Conservation (phyloP, 2,329 filamentous ascomycete genomes). For the Biscogniauxia mediterranea region DNA sequence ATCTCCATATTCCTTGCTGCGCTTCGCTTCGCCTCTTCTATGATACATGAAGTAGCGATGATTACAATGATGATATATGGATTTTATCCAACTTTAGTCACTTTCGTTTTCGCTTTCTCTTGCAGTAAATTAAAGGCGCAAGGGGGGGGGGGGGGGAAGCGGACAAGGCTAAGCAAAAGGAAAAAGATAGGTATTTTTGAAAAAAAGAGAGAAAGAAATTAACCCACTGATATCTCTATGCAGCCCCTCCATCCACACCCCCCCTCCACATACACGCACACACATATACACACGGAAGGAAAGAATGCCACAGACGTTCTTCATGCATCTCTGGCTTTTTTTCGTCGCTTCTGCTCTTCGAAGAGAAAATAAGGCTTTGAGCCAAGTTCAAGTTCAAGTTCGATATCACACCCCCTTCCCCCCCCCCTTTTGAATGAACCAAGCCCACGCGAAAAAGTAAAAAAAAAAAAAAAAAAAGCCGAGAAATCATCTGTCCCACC, state of each 20-base stretch:
- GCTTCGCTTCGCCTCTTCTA: neutral
- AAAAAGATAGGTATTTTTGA: neutral
- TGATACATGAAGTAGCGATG: neutral
- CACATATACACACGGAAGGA: neutral
- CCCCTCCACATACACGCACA: no score
- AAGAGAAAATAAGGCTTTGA: neutral
- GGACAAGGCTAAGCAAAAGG: neutral
- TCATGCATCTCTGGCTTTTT: neutral
- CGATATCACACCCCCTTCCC: no score
- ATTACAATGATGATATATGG: neutral
- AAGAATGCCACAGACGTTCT: neutral
- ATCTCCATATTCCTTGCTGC: neutral
- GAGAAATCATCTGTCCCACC: neutral
- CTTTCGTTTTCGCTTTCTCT: neutral
- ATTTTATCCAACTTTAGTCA: neutral
- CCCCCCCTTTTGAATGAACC: no score
- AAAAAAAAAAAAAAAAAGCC: neutral
- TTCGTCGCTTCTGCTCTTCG: neutral
- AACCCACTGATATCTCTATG: neutral
- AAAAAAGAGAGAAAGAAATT: neutral
- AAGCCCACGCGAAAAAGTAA: neutral
- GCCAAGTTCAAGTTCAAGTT: no score
- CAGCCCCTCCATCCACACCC: neutral
- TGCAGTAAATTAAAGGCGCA: neutral
- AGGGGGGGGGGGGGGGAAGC: no score